Base-by-base conservation (phyloP, 345 rosid species). In the Salix dunnii region DNA sequence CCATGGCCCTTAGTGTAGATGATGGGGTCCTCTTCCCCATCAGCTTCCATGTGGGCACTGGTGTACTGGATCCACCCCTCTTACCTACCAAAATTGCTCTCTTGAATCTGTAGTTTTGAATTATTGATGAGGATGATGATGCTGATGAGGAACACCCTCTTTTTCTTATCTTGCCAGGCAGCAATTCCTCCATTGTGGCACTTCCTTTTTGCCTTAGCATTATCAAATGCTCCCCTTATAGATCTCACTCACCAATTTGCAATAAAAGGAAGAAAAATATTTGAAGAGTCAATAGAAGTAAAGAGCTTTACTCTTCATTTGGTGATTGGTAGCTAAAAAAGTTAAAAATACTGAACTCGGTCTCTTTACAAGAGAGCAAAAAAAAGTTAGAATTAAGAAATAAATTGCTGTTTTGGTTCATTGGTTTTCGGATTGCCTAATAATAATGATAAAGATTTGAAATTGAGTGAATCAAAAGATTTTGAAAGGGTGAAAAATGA, bases 131-230 rank as follows among this genome's bases (percentile, higher is more conserved):
- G 3, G 99, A 87, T 9, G 98, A 93, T 0, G 98, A 93, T 1
- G 97, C 93, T 13, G 99, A 88, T 0, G 99, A 87, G 0, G 92
- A 93, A 79, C 90, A 90, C 58, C 92, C 99, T 7, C 99, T 93
- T 76, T 96, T 96, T 78, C 99, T 88, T 82, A 96, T 90, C 82
- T 96, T 96, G 2, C 96, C 97, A 0, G 88, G 90, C 2, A 95
- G 86, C 30, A 90, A 81, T 77, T 83, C 86, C 82, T 88, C 92
- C 82, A 85, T 74, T 64, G 76, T 84, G 67, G 77, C 88, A 53
- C 86, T 80, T 46, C 81, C 84, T 71, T 89, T 88, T 83, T 90
- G 88, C 84, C 91, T 93, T 74, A 92, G 87, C 97, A 95, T 95
- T 77, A 70, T 83, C 72, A 51, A 53, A 35, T 27, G 30, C 16